These are phyloP conservation scores for Butyriboletus appendiculatus DNA, from an alignment of 1,284 basidiomycete genomes.

Conservation along the genomic window DNA sequence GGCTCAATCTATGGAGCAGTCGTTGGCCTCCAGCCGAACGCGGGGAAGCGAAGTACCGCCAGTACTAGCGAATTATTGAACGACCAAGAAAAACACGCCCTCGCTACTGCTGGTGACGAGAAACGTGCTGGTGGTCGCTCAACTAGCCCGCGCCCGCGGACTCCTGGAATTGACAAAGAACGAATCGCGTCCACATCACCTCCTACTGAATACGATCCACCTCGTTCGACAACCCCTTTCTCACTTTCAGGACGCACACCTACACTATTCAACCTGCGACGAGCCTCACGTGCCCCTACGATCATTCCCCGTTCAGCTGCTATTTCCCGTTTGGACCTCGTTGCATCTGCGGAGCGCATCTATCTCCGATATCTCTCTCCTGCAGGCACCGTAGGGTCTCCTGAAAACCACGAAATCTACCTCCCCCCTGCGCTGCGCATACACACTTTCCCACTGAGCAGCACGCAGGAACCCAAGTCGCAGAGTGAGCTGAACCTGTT, in stretches of 20 bases:
- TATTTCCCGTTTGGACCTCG: slow-evolving; percentile 87
- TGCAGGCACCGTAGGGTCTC: slow-evolving; percentile 61
- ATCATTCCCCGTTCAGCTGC: slow-evolving; percentile 89
- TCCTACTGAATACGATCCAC: slow-evolving; percentile 43
- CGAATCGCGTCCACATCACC: slow-evolving; percentile 50
- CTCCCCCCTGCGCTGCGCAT: slow-evolving; percentile 86
- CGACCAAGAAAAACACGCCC: slow-evolving; percentile 65
- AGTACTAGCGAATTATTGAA: slow-evolving; percentile 68
- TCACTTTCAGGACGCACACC: slow-evolving; percentile 72
- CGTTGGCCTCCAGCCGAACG: slow-evolving; percentile 68
- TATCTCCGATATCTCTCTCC: slow-evolving; percentile 91
- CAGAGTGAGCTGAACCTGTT: slow-evolving; percentile 74
- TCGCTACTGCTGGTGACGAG: slow-evolving; percentile 52
- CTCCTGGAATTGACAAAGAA: slow-evolving; percentile 47
- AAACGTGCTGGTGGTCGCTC: slow-evolving; percentile 49
- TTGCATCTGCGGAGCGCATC: slow-evolving; percentile 93
- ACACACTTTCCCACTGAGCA: slow-evolving; percentile 74
- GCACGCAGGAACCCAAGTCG: slow-evolving; percentile 67
- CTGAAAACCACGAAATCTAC: slow-evolving; percentile 90
- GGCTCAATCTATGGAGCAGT: slow-evolving; percentile 92
- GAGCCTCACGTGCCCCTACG: slow-evolving; percentile 81
- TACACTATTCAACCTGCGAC: slow-evolving; percentile 67
- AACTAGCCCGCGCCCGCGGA: slow-evolving; percentile 47
- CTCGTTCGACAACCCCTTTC: slow-evolving; percentile 77
- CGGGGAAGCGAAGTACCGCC: slow-evolving; percentile 70